Percentiles rank a stretch among this genome's conserved stretches.
Evolutionary conservation across 345 rosid genomes (phyloP).

Genomic region (Heritiera littoralis): DNA sequence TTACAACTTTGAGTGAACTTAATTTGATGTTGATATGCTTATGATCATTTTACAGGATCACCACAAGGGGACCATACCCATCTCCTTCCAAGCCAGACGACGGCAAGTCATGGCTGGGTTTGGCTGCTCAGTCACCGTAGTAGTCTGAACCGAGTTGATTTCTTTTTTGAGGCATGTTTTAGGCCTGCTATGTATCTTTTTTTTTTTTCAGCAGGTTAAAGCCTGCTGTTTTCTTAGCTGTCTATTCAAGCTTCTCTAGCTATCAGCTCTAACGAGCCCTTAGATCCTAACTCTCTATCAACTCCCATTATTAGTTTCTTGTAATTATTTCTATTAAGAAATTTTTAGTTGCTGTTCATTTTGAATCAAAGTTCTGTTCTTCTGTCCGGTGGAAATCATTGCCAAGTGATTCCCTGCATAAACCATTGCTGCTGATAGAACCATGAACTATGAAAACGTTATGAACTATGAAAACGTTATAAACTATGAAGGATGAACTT

Average conservation of each 20-base stretch:
- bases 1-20: neutral
- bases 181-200: conserved; percentile 4
- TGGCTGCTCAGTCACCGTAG: conserved; percentile 49
- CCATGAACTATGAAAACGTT: no score
- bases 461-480: no score
- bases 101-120: conserved; percentile 71
- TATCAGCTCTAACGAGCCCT: conserved; percentile 17
- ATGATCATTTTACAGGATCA: conserved; percentile 44
- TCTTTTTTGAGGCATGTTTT: conserved; percentile 2
- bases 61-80: conserved; percentile 67
- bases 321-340: conserved; percentile 20
- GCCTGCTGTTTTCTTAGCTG: conserved; percentile 6
- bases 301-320: conserved; percentile 21
- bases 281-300: conserved; percentile 17
- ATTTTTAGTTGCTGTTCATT: neutral
- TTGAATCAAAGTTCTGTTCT: neutral
- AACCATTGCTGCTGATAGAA: neutral
- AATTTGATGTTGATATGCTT: conserved; percentile 4
- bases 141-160: conserved; percentile 13
- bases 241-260: neutral
- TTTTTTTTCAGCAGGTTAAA: conserved; percentile 20
- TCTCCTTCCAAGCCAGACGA: conserved; percentile 39
- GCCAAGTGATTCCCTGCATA: neutral
- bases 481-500: no score
- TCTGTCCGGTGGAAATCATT: neutral